These are phyloP conservation scores for Truncatella angustata DNA, from an alignment of 2,329 filamentous ascomycete genomes.

Conservation along the genomic window DNA sequence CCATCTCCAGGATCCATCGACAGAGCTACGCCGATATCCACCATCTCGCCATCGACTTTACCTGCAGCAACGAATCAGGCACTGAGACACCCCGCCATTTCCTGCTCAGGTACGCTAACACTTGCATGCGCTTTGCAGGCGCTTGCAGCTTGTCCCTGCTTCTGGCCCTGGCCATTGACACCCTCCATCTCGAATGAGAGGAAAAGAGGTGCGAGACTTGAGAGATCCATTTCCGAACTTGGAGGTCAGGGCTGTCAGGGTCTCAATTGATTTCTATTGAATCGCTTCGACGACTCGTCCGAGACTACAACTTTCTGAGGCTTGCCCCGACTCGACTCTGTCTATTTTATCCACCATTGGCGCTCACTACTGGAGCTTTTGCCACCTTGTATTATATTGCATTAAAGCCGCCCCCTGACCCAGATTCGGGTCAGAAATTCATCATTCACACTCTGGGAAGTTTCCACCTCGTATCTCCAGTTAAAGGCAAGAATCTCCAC, in stretches of 20 bases:
- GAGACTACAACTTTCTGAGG: background rate
- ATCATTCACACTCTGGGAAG: conserved; percentile 8
- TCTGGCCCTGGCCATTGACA: conserved; percentile 9
- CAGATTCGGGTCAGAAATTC: background rate
- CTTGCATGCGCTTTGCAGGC: background rate
- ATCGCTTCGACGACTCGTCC: background rate
- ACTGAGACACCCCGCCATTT: background rate
- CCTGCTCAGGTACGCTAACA: background rate
- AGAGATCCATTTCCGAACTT: too few species aligned
- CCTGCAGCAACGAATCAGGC: conserved; percentile 3
- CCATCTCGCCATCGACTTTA: background rate
- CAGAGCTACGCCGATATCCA: too few species aligned
- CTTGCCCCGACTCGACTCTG: background rate
- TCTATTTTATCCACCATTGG: conserved; percentile 1
- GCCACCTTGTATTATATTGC: background rate
- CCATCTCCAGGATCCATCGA: background rate
- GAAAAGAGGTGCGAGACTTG: too few species aligned
- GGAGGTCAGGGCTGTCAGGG: too few species aligned
- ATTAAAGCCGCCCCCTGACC: background rate
- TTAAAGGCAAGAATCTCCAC: conserved; percentile 2
- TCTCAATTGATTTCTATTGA: background rate
- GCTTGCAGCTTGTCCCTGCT: conserved; percentile 7
- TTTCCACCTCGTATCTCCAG: conserved; percentile 7
- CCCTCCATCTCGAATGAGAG: background rate
- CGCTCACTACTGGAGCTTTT: background rate